Evolutionary conservation across 1,284 basidiomycete genomes (phyloP), one percentile per base, ranked within the genome.

Genomic region (Fomitopsis schrenkii): DNA sequence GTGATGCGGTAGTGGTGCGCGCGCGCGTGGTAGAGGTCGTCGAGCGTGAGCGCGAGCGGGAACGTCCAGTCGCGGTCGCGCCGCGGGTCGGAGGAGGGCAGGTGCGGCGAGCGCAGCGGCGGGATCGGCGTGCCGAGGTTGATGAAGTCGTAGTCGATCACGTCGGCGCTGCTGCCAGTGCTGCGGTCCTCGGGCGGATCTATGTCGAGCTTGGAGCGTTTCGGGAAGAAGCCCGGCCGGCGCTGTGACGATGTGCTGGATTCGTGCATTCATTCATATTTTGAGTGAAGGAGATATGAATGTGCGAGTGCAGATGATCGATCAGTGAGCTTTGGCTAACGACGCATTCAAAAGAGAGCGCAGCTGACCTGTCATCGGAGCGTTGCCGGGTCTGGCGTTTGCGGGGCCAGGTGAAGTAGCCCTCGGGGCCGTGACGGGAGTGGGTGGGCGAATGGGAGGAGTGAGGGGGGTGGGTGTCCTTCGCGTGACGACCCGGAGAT

Each of bases 21-120:
- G 40, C 86, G 86, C 56, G 95, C 94, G 62, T 79, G 83, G 79
- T 91, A 95, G 55, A 97, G 80, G 65, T 97, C 94, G 69, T 96
- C 92, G 10, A 97, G 85, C 0, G 90, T 82, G 63, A 95, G 75
- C 15, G 86, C 83, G 26, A 97, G 83, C 0, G 90, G 88, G 72
- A 86, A 88, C 28, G 80, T 75, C 84, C 85, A 87, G 68, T 83
- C 79, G 60, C 77, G 35, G 52, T 38, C 52, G 33, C 52, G 52
- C 52, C 36, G 52, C 22, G 52, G 52, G 36, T 54, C 17, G 5
- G 8, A 19, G 8, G 33, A 3, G 8, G 52, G 52, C 33, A 38
- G 62, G 40, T 62, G 64, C 15, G 71, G 64, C n/a, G 66, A 54
- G 19, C 66, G 69, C 38, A 80, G 74, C n/a, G 79, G 75, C 46